These are phyloP conservation scores for Colletotrichum graminicola DNA, from an alignment of 2,329 filamentous ascomycete genomes.

Conservation along the genomic window DNA sequence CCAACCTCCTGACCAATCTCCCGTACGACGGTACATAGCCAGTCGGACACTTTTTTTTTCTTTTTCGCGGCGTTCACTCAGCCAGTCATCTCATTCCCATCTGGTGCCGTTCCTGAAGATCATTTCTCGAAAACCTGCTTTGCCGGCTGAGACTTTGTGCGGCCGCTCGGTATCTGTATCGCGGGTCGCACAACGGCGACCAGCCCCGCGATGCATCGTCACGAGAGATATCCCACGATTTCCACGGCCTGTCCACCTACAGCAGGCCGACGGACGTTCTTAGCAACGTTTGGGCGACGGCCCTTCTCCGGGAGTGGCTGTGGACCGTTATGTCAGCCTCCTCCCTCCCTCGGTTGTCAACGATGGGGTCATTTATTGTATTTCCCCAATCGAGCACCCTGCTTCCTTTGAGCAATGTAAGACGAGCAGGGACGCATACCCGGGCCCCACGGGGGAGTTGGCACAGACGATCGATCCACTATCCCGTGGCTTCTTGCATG, in stretches of 20 bases:
- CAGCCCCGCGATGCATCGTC: background rate
- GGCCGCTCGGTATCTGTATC: constrained; percentile 31
- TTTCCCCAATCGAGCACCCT: background rate
- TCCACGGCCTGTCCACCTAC: background rate
- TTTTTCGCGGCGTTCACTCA: background rate
- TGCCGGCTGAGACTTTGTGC: constrained; percentile 17
- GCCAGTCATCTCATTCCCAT: background rate
- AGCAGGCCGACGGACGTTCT: constrained; percentile 17
- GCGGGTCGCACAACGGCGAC: constrained; percentile 11
- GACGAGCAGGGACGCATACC: constrained; percentile 32
- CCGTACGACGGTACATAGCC: constrained; percentile 15
- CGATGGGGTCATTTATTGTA: constrained; percentile 22
- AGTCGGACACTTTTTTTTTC: constrained; percentile 17
- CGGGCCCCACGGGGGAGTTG: constrained; percentile 21
- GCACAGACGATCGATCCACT: constrained; percentile 34
- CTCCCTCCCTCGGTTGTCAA: constrained; percentile 10
- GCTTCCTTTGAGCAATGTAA: constrained; percentile 30
- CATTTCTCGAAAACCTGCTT: constrained; percentile 15
- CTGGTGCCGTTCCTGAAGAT: constrained; percentile 26
- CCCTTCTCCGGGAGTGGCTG: constrained; percentile 16
- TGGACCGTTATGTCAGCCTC: constrained; percentile 35
- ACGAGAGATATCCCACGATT: background rate
- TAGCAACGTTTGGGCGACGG: constrained; percentile 15
- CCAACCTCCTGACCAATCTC: constrained; percentile 17
- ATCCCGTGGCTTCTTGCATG: constrained; percentile 9